These are phyloP conservation scores for Groenewaldozyma tartarivorans DNA, from an alignment of 805 yeast genomes.

Conservation along the genomic window DNA sequence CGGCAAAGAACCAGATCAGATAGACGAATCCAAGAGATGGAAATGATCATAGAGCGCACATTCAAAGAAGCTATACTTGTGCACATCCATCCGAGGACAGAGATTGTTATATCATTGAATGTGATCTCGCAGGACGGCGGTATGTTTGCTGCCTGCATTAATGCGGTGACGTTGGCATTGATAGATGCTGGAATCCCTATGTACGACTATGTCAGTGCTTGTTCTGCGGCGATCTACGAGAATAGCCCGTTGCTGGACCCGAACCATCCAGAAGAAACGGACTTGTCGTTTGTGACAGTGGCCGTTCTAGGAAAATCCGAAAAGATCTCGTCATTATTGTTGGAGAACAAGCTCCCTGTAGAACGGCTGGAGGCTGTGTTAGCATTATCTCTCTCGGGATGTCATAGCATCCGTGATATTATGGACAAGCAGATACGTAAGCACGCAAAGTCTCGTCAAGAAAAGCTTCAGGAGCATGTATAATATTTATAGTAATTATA, in stretches of 20 bases:
- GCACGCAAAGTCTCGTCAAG: conserved; percentile 57
- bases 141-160: conserved; percentile 63
- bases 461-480: too few species aligned
- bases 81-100: conserved; percentile 72
- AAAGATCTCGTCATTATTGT: conserved; percentile 60
- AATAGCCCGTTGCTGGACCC: conserved; percentile 73
- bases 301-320: conserved; percentile 80
- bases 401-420: conserved; percentile 67
- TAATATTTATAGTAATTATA: too few species aligned
- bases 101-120: conserved; percentile 63
- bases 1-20: conserved; percentile 62
- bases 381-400: conserved; percentile 79
- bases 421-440: conserved; percentile 80
- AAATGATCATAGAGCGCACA: conserved; percentile 24
- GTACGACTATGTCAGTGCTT: conserved; percentile 80
- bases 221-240: conserved; percentile 72
- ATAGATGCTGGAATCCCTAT: conserved; percentile 93
- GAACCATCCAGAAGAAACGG: conserved; percentile 73
- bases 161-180: conserved; percentile 80
- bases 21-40: conserved; percentile 26
- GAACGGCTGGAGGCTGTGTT: conserved; percentile 69
- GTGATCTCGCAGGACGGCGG: conserved; percentile 91
- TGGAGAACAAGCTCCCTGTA: conserved; percentile 79
- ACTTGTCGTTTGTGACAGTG: conserved; percentile 69
- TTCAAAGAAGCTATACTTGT: conserved; percentile 52